phyloP scores from a whole-genome alignment of 495 filamentous ascomycete genomes.

The Hypoxylon fuscum region DNA sequence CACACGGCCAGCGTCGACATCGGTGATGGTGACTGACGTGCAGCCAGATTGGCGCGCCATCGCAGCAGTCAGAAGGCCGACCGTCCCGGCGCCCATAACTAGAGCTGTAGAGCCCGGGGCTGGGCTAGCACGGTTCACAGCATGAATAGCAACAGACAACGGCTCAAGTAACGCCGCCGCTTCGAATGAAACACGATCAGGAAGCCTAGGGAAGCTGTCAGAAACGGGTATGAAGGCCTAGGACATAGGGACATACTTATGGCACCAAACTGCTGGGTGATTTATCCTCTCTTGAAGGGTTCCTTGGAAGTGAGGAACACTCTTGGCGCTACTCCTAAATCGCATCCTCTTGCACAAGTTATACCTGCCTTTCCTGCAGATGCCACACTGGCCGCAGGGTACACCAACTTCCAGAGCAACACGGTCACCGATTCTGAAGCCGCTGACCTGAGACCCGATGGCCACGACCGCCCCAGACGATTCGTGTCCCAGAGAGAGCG shows the following conservation, averaged over 20 bases:
- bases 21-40: slow-evolving; percentile 75
- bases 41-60: slow-evolving; percentile 75
- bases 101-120: slow-evolving; percentile 68
- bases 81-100: slow-evolving; percentile 86
- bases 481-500: slow-evolving; percentile 82
- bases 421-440: slow-evolving; percentile 74
- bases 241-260: slow-evolving; percentile 60
- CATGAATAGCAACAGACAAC: slow-evolving; percentile 85
- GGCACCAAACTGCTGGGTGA: slow-evolving; percentile 81
- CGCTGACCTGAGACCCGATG: slow-evolving; percentile 64
- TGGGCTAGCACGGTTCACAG: slow-evolving; percentile 68
- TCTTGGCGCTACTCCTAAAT: slow-evolving; percentile 86
- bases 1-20: slow-evolving; percentile 82
- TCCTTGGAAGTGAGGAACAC: slow-evolving; percentile 84
- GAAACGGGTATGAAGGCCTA: background rate
- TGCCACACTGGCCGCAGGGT: slow-evolving; percentile 77
- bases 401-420: slow-evolving; percentile 88
- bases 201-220: slow-evolving; percentile 64
- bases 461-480: slow-evolving; percentile 75
- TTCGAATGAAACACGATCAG: slow-evolving; percentile 73
- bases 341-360: slow-evolving; percentile 87
- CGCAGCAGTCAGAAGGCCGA: slow-evolving; percentile 80
- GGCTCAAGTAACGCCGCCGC: slow-evolving; percentile 87
- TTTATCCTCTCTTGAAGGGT: slow-evolving; percentile 92
- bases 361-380: slow-evolving; percentile 81